A percentile compares a stretch with the other conserved stretches of the same genome.
These are phyloP conservation scores for Podospora pseudocomata DNA, from an alignment of 495 filamentous ascomycete genomes.

Conservation along the genomic window DNA sequence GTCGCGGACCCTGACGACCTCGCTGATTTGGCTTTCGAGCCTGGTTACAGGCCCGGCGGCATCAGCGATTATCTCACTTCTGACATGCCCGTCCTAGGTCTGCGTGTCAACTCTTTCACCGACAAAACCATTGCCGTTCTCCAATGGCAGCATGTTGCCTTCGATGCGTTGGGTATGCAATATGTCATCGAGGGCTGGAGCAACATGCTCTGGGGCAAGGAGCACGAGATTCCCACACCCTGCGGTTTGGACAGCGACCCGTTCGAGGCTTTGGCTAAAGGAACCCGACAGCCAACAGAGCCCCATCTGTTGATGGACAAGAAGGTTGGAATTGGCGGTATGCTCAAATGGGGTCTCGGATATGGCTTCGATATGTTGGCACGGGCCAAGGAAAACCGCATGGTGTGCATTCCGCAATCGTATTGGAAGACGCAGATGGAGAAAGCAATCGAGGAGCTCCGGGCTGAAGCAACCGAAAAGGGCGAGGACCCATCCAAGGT, in stretches of 20 bases:
- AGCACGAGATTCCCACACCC: slow-evolving; percentile 22
- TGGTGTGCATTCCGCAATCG: slow-evolving; percentile 33
- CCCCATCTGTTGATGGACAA: slow-evolving; percentile 17
- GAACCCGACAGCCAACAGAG: slow-evolving; percentile 16
- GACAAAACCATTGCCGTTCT: slow-evolving; percentile 33
- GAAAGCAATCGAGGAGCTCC: slow-evolving; percentile 28
- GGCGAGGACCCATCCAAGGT: slow-evolving; percentile 29
- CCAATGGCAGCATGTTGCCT: slow-evolving; percentile 33
- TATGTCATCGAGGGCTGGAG: slow-evolving; percentile 27
- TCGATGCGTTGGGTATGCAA: slow-evolving; percentile 28
- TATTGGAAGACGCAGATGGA: slow-evolving; percentile 24
- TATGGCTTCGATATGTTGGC: slow-evolving; percentile 28
- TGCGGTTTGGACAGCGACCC: slow-evolving; percentile 21
- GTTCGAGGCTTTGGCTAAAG: slow-evolving; percentile 17
- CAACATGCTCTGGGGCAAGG: slow-evolving; percentile 23
- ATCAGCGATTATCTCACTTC: slow-evolving; percentile 27
- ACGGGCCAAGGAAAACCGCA: slow-evolving; percentile 35
- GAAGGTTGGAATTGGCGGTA: slow-evolving; percentile 24
- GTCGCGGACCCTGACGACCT: slow-evolving; percentile 28
- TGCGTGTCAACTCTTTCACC: slow-evolving; percentile 32
- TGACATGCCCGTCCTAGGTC: slow-evolving; percentile 25
- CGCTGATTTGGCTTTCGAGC: slow-evolving; percentile 23
- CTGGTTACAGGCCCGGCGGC: slow-evolving; percentile 22
- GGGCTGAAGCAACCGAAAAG: slow-evolving; percentile 25
- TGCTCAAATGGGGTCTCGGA: slow-evolving; percentile 30